A percentile compares a stretch with the other conserved stretches of the same genome.
These are phyloP conservation scores for Capsella bursapastoris DNA, from an alignment of 345 rosid species.

Conservation along the genomic window DNA sequence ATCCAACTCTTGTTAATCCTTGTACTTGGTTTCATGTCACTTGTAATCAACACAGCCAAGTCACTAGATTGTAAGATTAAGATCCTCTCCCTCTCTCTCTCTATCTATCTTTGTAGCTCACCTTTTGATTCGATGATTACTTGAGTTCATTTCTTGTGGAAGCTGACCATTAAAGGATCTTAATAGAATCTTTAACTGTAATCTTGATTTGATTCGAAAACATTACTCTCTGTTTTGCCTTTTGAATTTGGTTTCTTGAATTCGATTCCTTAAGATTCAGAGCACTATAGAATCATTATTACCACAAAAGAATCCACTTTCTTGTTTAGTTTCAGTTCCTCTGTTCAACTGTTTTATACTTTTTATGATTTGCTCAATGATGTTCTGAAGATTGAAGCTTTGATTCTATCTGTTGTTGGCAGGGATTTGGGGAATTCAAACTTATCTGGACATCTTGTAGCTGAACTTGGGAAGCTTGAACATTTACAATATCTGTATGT, in stretches of 20 bases:
- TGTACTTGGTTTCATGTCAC: slow-evolving; percentile 91
- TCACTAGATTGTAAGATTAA: slow-evolving; percentile 63
- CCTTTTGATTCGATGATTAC: background rate
- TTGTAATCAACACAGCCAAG: slow-evolving; percentile 71
- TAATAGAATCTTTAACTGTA: background rate
- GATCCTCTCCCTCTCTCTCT: background rate
- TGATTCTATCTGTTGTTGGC: slow-evolving; percentile 32
- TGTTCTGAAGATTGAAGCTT: too few relatives aligned
- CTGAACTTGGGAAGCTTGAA: slow-evolving; percentile 81
- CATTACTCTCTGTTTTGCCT: background rate
- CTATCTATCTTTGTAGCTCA: background rate
- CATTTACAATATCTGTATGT: slow-evolving; percentile 87
- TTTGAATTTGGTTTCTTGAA: background rate
- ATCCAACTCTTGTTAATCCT: slow-evolving; percentile 87
- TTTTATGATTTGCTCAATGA: too few relatives aligned
- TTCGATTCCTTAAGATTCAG: background rate
- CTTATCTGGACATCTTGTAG: slow-evolving; percentile 78
- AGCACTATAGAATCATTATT: too few relatives aligned
- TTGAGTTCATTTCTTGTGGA: background rate
- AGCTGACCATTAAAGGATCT: background rate
- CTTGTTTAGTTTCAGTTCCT: too few relatives aligned
- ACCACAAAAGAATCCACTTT: too few relatives aligned
- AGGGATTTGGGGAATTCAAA: slow-evolving; percentile 90
- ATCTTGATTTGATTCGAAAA: background rate
- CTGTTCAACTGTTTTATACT: too few relatives aligned